Evolutionary conservation across 1,284 basidiomycete species (phyloP).

Genomic region (Stereum hirsutum): DNA sequence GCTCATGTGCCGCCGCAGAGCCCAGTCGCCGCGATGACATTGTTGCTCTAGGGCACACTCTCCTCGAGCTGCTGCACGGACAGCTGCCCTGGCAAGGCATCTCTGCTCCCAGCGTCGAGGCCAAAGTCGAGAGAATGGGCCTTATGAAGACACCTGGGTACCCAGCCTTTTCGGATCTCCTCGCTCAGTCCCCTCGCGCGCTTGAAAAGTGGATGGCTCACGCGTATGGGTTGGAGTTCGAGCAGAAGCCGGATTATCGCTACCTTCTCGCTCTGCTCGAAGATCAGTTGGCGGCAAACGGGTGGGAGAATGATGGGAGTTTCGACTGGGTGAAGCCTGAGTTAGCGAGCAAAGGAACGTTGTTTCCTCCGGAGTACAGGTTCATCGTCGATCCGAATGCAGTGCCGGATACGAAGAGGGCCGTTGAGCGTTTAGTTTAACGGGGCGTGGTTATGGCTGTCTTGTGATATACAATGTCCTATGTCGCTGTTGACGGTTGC

Average conservation of each 20-base stretch:
- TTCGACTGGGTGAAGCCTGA: slow-evolving; percentile 7
- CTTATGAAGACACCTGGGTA: slow-evolving; percentile 9
- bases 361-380: slow-evolving; percentile 7
- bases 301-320: slow-evolving; percentile 6
- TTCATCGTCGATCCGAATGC: no score
- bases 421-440: no score
- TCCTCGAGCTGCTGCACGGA: slow-evolving; percentile 26
- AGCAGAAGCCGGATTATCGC: slow-evolving; percentile 5
- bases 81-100: slow-evolving; percentile 10
- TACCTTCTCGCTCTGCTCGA: slow-evolving; percentile 2
- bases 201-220: slow-evolving; percentile 6
- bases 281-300: slow-evolving; percentile 1
- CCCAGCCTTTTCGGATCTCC: slow-evolving; percentile 3
- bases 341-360: background rate
- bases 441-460: no score
- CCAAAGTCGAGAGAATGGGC: slow-evolving; percentile 1
- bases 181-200: slow-evolving; percentile 3
- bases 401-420: no score
- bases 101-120: slow-evolving; percentile 1
- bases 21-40: slow-evolving; percentile 14
- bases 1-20: slow-evolving; percentile 4
- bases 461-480: no score
- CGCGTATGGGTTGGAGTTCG: slow-evolving; percentile 4
- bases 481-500: no score
- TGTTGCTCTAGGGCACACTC: slow-evolving; percentile 13